Conservation (phyloP, 1,284 basidiomycete species). For the Lentinula novae-zelandiae region DNA sequence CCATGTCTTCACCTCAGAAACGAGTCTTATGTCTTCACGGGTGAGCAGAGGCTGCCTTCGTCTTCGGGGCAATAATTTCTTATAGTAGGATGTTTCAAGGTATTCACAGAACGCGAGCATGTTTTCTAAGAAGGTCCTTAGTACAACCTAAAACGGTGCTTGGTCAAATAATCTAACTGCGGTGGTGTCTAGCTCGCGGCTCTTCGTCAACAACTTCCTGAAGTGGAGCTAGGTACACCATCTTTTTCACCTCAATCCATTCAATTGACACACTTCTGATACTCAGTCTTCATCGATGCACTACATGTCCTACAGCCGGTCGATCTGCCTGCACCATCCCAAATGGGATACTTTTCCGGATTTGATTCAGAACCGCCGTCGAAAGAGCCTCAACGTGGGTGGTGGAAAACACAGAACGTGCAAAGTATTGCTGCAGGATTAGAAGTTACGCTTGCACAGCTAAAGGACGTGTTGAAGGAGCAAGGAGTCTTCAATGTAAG, state of each 20-base stretch:
- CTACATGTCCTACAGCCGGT: slow-evolving; percentile 71
- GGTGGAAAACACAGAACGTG: slow-evolving; percentile 63
- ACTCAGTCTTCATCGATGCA: slow-evolving; percentile 76
- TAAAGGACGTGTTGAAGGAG: slow-evolving; percentile 46
- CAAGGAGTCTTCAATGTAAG: slow-evolving; percentile 56
- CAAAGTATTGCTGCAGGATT: slow-evolving; percentile 56
- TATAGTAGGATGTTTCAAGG: slow-evolving; percentile 35
- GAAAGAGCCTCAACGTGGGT: slow-evolving; percentile 70
- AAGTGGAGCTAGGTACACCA: slow-evolving; percentile 64
- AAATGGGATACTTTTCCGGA: slow-evolving; percentile 20
- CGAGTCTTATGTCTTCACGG: slow-evolving; percentile 61
- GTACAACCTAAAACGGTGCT: slow-evolving; percentile 21
- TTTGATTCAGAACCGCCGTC: slow-evolving; percentile 33
- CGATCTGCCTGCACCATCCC: slow-evolving; percentile 64
- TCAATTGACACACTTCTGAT: slow-evolving; percentile 4
- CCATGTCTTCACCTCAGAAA: slow-evolving; percentile 18
- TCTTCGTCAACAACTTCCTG: slow-evolving; percentile 66
- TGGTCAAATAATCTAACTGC: slow-evolving; percentile 2
- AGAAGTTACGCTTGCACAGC: slow-evolving; percentile 47
- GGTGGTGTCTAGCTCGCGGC: slow-evolving; percentile 59
- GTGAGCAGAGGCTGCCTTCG: slow-evolving; percentile 29
- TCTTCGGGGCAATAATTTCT: not conserved
- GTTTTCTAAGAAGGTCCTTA: slow-evolving; percentile 70
- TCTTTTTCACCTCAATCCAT: not conserved
- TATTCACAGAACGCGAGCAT: slow-evolving; percentile 80